Percentiles rank a stretch among this genome's conserved stretches.
Evolutionary conservation across 2,329 filamentous ascomycete genomes (phyloP).

Genomic region (Xylariales sp.): DNA sequence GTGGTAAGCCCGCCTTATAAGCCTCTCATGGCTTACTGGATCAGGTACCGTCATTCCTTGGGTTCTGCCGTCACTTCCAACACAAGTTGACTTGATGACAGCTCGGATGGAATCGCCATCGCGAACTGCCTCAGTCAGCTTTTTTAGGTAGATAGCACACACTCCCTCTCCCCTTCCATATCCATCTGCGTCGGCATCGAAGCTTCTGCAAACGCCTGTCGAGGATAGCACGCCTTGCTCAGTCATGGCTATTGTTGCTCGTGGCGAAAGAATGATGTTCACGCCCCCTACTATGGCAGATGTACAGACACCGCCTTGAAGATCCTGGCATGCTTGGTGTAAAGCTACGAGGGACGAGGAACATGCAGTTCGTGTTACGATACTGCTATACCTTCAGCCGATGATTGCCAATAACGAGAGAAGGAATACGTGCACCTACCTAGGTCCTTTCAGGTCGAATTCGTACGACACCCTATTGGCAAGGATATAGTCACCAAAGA

Average conservation of each 20-base stretch:
- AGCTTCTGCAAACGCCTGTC: not conserved
- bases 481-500: constrained; percentile 20
- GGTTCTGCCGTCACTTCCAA: not conserved
- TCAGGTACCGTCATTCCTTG: not conserved
- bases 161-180: not conserved
- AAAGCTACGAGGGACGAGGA: constrained; percentile 27
- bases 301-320: constrained; percentile 23
- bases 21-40: not conserved
- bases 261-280: constrained; percentile 22
- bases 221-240: constrained; percentile 1
- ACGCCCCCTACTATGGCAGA: constrained; percentile 23
- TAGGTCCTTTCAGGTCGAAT: constrained; percentile 25
- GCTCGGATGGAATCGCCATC: not conserved
- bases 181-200: not conserved
- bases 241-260: constrained; percentile 11
- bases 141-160: not conserved
- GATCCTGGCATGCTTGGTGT: constrained; percentile 26
- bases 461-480: constrained; percentile 23
- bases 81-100: not conserved
- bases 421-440: too few species aligned
- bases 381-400: too few species aligned
- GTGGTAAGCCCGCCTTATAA: not conserved
- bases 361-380: constrained; percentile 30
- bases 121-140: not conserved
- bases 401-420: too few species aligned